Base-by-base conservation (phyloP, 805 yeast genomes). In the Lipomyces yamadae region DNA sequence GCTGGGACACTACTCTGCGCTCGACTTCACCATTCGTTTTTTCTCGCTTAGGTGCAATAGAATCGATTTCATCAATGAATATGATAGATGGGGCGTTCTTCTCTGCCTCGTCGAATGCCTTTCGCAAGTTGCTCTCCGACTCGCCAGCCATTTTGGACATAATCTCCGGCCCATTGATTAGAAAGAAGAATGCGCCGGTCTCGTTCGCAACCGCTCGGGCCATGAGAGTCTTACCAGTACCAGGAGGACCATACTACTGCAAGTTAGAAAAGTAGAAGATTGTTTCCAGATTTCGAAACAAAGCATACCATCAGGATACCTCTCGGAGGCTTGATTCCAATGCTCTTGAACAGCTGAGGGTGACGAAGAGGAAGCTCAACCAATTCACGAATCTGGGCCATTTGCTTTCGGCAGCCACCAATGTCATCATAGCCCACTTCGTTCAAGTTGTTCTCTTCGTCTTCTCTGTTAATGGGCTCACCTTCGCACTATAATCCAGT, bases 111-210 rank as follows among this genome's bases (percentile, higher is more conserved):
- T 95, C 99, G 75, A 95, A 95, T 1, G 99, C 99, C 81, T 93
- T 93, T 83, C 99, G 88, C 79, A 95, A 84, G 76, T 95, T 95
- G 45, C 97, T 90, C 82, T 95, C 99, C 18, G 97, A 91, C 82
- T 95, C 99, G 83, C 99, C 99, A 61, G 99, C 99, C 99, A 95
- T 95, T 82, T 95, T 95, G 64, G 98, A 93, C 99, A 95, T 95
- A 76, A 95, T 96, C 81, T 95, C 99, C 8, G 99, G 99, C 80
- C 99, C 99, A 78, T 95, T 95, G 80, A 95, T 95, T 75, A 95
- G 85, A 79, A 95, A 95, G 86, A 95, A 95, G 79, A 95, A 95
- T 1, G 99, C 99, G 77, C 99, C 99, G 32, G 99, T 95, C 81
- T 95, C 99, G 76, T 95, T 95, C 58, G 99, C 99, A 62, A 95